Conservation (phyloP, 192 early-diverging fungal species). For the Podila clonocystis region DNA sequence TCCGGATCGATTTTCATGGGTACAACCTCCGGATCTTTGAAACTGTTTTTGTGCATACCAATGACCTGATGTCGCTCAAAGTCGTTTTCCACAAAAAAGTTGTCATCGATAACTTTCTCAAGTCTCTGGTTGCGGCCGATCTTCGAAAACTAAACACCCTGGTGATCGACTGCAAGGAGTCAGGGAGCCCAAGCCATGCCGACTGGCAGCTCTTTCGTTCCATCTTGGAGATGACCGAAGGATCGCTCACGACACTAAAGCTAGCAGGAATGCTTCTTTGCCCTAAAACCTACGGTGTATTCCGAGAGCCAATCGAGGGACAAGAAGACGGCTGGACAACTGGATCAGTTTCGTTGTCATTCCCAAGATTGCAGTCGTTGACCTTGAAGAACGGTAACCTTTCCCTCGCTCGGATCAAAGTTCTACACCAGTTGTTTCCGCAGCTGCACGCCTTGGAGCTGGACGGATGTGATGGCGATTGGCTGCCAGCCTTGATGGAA, state of each 20-base stretch:
- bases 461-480: background rate
- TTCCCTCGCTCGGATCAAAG: background rate
- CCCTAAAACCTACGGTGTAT: background rate
- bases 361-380: background rate
- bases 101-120: background rate
- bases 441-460: background rate
- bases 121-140: background rate
- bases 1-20: background rate
- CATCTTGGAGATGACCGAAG: background rate
- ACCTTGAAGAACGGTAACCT: background rate
- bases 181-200: background rate
- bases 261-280: background rate
- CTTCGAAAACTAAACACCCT: background rate
- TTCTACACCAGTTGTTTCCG: background rate
- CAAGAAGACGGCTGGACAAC: background rate
- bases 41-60: background rate
- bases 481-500: background rate
- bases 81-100: background rate
- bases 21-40: background rate
- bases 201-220: slow-evolving; percentile 1
- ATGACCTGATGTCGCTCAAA: background rate
- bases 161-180: background rate
- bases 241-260: background rate
- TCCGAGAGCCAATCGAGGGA: background rate
- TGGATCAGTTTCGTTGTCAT: background rate